phyloP scores from a whole-genome alignment of 2,329 filamentous ascomycete genomes.

The Paraconiothyrium brasiliense region DNA sequence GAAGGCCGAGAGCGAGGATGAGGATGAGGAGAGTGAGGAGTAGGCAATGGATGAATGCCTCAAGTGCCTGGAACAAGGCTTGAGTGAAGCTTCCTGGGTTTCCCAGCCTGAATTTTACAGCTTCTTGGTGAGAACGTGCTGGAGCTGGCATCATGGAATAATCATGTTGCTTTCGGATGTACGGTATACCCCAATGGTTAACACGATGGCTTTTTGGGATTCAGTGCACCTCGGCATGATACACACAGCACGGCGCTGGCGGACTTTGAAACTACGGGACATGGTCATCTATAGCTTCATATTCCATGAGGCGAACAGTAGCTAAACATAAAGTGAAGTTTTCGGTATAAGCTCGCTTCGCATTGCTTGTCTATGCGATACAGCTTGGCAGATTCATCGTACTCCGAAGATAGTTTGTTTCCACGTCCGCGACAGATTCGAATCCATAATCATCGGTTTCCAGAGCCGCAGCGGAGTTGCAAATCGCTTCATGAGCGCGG shows the following conservation, averaged over 20 bases:
- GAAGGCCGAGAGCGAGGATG: constrained; percentile 36
- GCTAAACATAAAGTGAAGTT: not conserved
- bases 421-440: not conserved
- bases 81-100: no score
- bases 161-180: not conserved
- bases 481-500: not conserved
- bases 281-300: not conserved
- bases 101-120: not conserved
- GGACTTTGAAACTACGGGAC: not conserved
- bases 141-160: not conserved
- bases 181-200: not conserved
- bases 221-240: constrained; percentile 11
- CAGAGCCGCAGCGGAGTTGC: not conserved
- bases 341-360: not conserved
- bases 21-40: constrained; percentile 24
- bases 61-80: not conserved
- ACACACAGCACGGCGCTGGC: constrained; percentile 19
- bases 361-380: not conserved
- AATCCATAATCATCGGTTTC: not conserved
- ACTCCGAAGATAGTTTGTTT: not conserved
- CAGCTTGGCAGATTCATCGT: not conserved
- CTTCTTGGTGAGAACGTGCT: not conserved
- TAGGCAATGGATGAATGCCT: not conserved
- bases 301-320: not conserved
- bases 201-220: not conserved